Percentiles rank a stretch among this genome's conserved stretches.
Evolutionary conservation across 148 eudicot genomes (phyloP).

Genomic region (Nepenthes mirabilis): DNA sequence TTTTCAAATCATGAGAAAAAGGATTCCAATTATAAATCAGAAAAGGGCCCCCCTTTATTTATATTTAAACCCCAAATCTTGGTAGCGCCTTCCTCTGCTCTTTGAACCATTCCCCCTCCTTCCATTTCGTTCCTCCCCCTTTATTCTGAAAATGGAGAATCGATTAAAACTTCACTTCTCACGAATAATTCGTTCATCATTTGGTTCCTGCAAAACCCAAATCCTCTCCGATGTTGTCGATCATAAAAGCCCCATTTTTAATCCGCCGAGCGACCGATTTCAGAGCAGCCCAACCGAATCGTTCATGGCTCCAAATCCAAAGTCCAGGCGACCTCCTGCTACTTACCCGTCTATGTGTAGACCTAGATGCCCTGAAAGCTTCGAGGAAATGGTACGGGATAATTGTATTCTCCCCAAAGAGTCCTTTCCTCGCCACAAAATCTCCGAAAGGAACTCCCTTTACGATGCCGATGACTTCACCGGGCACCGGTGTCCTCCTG

Average conservation of each 20-base stretch:
- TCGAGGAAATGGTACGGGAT: constrained; percentile 26
- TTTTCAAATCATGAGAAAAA: too few relatives aligned
- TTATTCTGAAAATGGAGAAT: neutral
- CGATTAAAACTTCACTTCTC: constrained; percentile 4
- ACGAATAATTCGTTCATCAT: neutral
- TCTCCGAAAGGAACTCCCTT: constrained; percentile 13
- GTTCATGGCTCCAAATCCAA: neutral
- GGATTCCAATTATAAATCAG: too few relatives aligned
- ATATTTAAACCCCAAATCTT: too few relatives aligned
- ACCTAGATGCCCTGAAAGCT: constrained; percentile 27
- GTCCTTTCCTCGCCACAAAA: constrained; percentile 16
- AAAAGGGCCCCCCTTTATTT: too few relatives aligned
- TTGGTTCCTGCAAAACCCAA: constrained; percentile 9
- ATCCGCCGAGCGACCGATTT: neutral
- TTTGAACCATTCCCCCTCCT: too few relatives aligned
- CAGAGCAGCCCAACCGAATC: neutral
- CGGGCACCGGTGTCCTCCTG: constrained; percentile 34
- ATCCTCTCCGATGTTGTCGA: constrained; percentile 9
- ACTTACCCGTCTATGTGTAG: constrained; percentile 17
- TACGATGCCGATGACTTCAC: constrained; percentile 4
- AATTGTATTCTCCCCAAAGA: constrained; percentile 16
- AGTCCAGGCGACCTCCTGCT: neutral
- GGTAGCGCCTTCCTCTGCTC: too few relatives aligned
- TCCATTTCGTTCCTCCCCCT: too few relatives aligned
- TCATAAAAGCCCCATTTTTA: neutral